Conservation (phyloP, 768 basidiomycete species). For the Lactarius trivialis region DNA sequence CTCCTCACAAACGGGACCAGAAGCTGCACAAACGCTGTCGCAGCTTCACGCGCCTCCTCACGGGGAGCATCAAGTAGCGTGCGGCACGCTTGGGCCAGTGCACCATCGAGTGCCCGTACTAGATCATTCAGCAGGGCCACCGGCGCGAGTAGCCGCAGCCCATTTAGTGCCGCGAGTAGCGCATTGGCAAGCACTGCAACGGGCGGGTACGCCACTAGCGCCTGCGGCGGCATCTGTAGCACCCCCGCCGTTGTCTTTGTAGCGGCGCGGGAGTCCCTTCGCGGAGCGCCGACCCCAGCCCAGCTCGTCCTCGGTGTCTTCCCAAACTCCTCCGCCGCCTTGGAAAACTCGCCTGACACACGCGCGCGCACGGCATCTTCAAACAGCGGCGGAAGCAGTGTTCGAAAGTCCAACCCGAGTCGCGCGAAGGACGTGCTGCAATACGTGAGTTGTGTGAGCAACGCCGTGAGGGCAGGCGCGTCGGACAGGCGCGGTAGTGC, state of each 20-base stretch:
- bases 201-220: slow-evolving; percentile 67
- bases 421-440: slow-evolving; percentile 74
- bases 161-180: slow-evolving; percentile 67
- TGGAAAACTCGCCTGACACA: slow-evolving; percentile 46
- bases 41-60: slow-evolving; percentile 33
- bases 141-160: slow-evolving; percentile 75
- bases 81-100: slow-evolving; percentile 41
- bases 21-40: slow-evolving; percentile 51
- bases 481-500: slow-evolving; percentile 56
- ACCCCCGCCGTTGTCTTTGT: slow-evolving; percentile 16
- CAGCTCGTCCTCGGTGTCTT: slow-evolving; percentile 11
- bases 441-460: slow-evolving; percentile 90
- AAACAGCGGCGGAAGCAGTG: slow-evolving; percentile 60
- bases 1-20: slow-evolving; percentile 66
- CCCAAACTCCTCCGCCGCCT: slow-evolving; percentile 30
- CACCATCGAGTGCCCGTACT: slow-evolving; percentile 41
- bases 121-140: slow-evolving; percentile 49
- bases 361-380: slow-evolving; percentile 53
- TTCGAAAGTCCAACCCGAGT: slow-evolving; percentile 87
- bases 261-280: slow-evolving; percentile 19
- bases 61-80: slow-evolving; percentile 35
- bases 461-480: slow-evolving; percentile 63
- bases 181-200: slow-evolving; percentile 68
- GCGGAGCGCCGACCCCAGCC: slow-evolving; percentile 21
- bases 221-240: slow-evolving; percentile 62